Conservation (phyloP, 192 early-diverging fungal species). For the Coemansia sp. region DNA sequence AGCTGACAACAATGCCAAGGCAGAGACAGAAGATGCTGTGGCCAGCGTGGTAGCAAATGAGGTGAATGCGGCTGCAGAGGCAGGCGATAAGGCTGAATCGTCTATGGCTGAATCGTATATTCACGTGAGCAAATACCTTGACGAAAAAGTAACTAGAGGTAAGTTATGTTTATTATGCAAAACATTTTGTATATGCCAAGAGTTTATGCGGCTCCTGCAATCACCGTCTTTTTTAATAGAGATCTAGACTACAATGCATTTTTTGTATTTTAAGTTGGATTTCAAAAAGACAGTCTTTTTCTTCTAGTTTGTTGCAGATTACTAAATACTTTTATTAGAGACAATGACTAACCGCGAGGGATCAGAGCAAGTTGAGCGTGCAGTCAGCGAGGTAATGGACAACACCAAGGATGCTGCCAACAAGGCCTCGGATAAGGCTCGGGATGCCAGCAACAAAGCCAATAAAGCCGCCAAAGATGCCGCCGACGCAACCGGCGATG, state of each 20-base stretch:
- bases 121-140: constrained; percentile 13
- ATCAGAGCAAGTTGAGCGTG: constrained; percentile 26
- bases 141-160: background rate
- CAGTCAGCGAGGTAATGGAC: constrained; percentile 27
- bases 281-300: constrained; percentile 6
- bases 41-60: background rate
- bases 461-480: constrained; percentile 19
- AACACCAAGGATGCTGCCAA: constrained; percentile 18
- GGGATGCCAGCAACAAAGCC: constrained; percentile 20
- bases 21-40: constrained; percentile 2
- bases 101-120: constrained; percentile 36
- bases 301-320: background rate
- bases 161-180: background rate
- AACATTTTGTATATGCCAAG: too few species aligned
- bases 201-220: background rate
- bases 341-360: constrained; percentile 24
- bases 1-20: background rate
- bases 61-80: background rate
- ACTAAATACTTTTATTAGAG: background rate
- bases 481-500: constrained; percentile 21
- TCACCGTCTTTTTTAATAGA: too few species aligned
- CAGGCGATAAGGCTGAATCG: background rate
- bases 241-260: too few species aligned
- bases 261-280: too few species aligned
- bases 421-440: constrained; percentile 13